These are phyloP conservation scores for Aeminium ludgeri DNA, from an alignment of 495 filamentous ascomycete species.

Conservation along the genomic window DNA sequence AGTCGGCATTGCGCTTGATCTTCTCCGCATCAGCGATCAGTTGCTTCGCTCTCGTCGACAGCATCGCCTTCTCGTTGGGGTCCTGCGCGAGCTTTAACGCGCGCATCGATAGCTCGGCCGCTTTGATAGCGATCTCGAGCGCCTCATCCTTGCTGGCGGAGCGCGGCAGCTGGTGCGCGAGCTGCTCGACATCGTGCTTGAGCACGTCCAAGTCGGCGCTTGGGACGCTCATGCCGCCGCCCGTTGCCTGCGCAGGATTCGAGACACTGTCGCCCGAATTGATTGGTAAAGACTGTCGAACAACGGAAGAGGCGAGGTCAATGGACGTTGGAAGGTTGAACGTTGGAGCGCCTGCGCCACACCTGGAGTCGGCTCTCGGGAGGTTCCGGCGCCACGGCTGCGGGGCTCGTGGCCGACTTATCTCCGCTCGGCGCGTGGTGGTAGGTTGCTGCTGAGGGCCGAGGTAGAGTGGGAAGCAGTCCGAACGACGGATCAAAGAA, in stretches of 20 bases:
- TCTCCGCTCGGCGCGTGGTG: too few relatives aligned
- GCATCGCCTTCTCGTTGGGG: conserved; percentile 36
- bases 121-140: conserved; percentile 52
- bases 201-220: conserved; percentile 2
- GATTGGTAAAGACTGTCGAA: too few relatives aligned
- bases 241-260: not conserved
- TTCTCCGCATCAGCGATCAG: conserved; percentile 51
- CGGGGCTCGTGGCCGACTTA: too few relatives aligned
- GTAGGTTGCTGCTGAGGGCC: too few relatives aligned
- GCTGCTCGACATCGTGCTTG: conserved; percentile 31
- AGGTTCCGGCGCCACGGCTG: too few relatives aligned
- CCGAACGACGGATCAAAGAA: too few relatives aligned
- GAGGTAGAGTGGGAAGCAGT: too few relatives aligned
- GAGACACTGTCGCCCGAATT: not conserved
- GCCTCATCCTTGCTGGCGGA: conserved; percentile 48
- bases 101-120: conserved; percentile 63
- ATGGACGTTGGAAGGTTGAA: too few relatives aligned
- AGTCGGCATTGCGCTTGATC: conserved; percentile 39
- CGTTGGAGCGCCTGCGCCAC: not conserved
- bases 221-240: not conserved
- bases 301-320: too few relatives aligned
- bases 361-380: not conserved
- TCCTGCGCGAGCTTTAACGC: conserved; percentile 38
- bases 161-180: conserved; percentile 37
- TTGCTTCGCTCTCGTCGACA: conserved; percentile 48